Evolutionary conservation across 2,329 filamentous ascomycete genomes (phyloP).

Genomic region (Talaromyces sp.): DNA sequence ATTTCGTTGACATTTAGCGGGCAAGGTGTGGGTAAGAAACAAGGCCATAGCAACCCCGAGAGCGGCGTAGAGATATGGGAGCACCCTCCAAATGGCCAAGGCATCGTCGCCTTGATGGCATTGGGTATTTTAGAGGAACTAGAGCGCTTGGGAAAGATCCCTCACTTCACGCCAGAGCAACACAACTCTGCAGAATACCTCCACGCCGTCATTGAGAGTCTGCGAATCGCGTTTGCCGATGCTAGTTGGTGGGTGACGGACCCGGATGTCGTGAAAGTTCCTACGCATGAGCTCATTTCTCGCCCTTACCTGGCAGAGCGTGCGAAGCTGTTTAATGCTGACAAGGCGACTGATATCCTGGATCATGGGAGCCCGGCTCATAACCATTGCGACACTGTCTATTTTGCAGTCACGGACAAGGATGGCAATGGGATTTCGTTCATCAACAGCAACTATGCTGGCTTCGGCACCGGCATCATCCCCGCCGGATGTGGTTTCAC

Average conservation of each 20-base stretch:
- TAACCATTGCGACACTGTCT: conserved; percentile 85
- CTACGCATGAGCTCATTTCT: conserved; percentile 63
- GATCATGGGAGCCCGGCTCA: conserved; percentile 78
- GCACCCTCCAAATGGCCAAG: conserved; percentile 93
- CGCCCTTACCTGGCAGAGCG: conserved; percentile 69
- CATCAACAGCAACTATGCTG: conserved; percentile 91
- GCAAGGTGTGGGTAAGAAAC: conserved; percentile 50
- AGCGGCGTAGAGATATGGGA: conserved; percentile 78
- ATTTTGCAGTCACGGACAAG: conserved; percentile 77
- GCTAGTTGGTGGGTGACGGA: conserved; percentile 87
- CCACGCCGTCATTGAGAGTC: conserved; percentile 79
- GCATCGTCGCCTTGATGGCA: conserved; percentile 90
- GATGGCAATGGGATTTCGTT: conserved; percentile 89
- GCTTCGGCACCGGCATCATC: conserved; percentile 79
- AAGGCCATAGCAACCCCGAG: conserved; percentile 36
- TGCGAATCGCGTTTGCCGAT: conserved; percentile 87
- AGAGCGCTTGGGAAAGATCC: conserved; percentile 68
- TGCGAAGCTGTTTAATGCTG: conserved; percentile 54
- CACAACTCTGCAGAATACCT: conserved; percentile 79
- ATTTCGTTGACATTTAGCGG: conserved; percentile 76
- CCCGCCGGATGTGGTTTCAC: conserved; percentile 84
- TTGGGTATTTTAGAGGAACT: conserved; percentile 86
- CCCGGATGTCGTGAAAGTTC: conserved; percentile 65
- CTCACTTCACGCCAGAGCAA: conserved; percentile 61
- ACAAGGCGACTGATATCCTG: conserved; percentile 47